Evolutionary conservation across 2,329 filamentous ascomycete genomes (phyloP), one percentile per base, ranked within the genome.

Genomic region (Sphaerulina vaccinii): DNA sequence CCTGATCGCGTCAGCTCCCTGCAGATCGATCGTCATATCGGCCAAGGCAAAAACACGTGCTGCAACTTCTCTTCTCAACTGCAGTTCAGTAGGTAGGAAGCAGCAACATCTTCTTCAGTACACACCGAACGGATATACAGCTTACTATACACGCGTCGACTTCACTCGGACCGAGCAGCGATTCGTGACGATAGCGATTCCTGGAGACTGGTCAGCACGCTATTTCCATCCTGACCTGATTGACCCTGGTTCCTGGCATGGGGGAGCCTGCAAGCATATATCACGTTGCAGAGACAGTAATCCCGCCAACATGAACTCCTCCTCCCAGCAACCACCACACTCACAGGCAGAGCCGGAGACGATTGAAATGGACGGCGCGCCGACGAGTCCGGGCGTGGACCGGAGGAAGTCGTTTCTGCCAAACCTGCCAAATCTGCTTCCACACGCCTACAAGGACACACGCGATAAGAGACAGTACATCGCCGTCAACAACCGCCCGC

Each of bases 401-500:
- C 27, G 40, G 29, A 27, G 47, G 15, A 40, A 21, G 16, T 50
- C 47, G 5, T 37, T 50, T n/a, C 47, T 59, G 11, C 57, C 57
- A 3, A 45, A 47, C 21, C 37, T 54, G 13, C 23, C 57, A 3
- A 45, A 47, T 21, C 37, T 54, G 13, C 23, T 48, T n/a, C 51
- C 52, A 8, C 52, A 53, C 32, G 40, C 35, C 9, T 49, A 52
- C 41, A 49, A 48, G 35, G 49, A 59, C 37, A 47, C 46, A 16
- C 45, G 46, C 19, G 49, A 54, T 16, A 19, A 24, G 15, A 38
- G 40, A 13, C 41, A 43, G 16, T 61, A 61, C 42, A 51, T 60
- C 15, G 47, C 50, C 19, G 59, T 63, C 36, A 51, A 40, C 41
- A 58, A 60, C 10, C 73, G 73, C 13, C 71, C 75, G 29, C 77